Evolutionary conservation across 108 stramenopile genomes (phyloP).

Genomic region (Stephanodiscus triporus): DNA sequence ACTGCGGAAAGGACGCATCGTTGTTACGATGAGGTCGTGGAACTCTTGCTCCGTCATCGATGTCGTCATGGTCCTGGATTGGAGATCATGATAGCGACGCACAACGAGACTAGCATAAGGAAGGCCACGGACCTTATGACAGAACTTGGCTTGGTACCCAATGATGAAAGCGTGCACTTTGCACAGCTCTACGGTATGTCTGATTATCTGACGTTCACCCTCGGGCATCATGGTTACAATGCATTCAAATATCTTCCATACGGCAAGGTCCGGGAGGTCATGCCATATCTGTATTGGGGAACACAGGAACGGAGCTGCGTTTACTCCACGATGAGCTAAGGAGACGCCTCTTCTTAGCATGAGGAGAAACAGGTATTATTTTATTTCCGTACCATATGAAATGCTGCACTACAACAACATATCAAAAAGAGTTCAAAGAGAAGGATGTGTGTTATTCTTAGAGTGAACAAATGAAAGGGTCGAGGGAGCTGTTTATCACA

Average conservation of each 20-base stretch:
- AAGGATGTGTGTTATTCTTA: too few species aligned
- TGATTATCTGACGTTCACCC: constrained; percentile 92
- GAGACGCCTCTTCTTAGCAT: constrained; percentile 18
- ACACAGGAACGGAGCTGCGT: constrained; percentile 54
- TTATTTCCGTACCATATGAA: too few species aligned
- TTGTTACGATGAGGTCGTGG: constrained; percentile 84
- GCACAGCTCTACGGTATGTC: constrained; percentile 98
- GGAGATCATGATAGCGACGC: constrained; percentile 94
- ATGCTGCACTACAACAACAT: too few species aligned
- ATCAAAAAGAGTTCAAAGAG: too few species aligned
- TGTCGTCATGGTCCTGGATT: constrained; percentile 35
- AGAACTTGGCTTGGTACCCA: constrained; percentile 58
- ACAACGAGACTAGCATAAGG: constrained; percentile 89
- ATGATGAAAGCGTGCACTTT: constrained; percentile 66
- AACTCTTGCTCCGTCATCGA: constrained; percentile 59
- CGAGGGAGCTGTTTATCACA: too few species aligned
- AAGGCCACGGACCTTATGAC: constrained; percentile 76
- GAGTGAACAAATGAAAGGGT: too few species aligned
- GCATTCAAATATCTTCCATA: constrained; percentile 96
- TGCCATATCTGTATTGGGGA: constrained; percentile 94
- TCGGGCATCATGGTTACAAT: constrained; percentile 86
- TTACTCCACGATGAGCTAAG: constrained; percentile 61
- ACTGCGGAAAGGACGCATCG: constrained; percentile 88
- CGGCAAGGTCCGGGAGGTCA: constrained; percentile 91
- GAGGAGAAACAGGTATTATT: not conserved